Conservation (phyloP, 495 filamentous ascomycete species). For the Talaromyces wortmannii region DNA sequence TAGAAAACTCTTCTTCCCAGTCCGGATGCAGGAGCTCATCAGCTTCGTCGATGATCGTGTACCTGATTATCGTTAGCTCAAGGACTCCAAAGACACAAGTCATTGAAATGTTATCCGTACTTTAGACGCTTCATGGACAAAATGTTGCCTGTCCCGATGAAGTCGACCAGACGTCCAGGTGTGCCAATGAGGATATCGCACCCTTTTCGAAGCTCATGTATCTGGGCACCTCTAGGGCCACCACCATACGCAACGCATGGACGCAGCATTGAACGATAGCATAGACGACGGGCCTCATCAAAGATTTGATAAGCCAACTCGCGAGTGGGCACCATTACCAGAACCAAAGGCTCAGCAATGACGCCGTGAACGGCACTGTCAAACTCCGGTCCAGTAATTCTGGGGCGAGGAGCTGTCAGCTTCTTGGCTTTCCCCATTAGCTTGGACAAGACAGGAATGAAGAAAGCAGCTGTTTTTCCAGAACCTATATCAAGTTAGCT, state of each 20-base stretch:
- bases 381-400: conserved; percentile 34
- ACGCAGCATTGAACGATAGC: conserved; percentile 89
- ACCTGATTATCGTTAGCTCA: conserved; percentile 29
- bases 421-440: conserved; percentile 92
- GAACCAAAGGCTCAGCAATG: conserved; percentile 71
- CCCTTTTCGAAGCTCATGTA: conserved; percentile 65
- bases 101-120: conserved; percentile 30
- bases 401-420: conserved; percentile 68
- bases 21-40: conserved; percentile 79
- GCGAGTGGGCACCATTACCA: conserved; percentile 80
- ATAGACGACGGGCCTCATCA: conserved; percentile 82
- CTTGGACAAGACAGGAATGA: conserved; percentile 83
- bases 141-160: conserved; percentile 61
- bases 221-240: conserved; percentile 57
- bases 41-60: conserved; percentile 88
- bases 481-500: conserved; percentile 53
- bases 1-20: conserved; percentile 64
- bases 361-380: conserved; percentile 33
- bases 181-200: conserved; percentile 88
- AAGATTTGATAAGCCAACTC: conserved; percentile 93
- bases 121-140: conserved; percentile 70
- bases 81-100: too few relatives aligned
- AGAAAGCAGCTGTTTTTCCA: conserved; percentile 89
- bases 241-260: conserved; percentile 91
- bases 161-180: conserved; percentile 77